Percentiles rank a stretch among this genome's conserved stretches.
Conservation (phyloP, 1,284 basidiomycete genomes). For the Malassezia yamatoensis region DNA sequence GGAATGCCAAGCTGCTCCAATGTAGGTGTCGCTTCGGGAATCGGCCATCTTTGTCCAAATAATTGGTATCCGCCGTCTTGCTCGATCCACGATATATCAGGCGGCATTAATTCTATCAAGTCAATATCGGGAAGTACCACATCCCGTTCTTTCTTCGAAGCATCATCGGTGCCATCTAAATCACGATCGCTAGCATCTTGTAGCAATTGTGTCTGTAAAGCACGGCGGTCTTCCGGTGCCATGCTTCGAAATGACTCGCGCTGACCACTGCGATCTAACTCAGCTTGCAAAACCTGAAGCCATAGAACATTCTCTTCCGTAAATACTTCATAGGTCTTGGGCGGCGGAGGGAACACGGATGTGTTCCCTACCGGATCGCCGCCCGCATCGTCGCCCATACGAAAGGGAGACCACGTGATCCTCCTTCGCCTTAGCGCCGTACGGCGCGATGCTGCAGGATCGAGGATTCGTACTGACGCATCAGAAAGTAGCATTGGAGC, state of each 20-base stretch:
- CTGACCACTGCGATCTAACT: background rate
- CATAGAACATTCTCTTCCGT: constrained; percentile 27
- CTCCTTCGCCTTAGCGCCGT: background rate
- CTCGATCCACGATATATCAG: constrained; percentile 41
- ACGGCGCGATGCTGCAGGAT: constrained; percentile 12
- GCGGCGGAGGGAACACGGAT: constrained; percentile 37
- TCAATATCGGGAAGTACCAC: constrained; percentile 26
- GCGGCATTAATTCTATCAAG: constrained; percentile 25
- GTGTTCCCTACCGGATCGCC: constrained; percentile 20
- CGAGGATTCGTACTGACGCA: constrained; percentile 52
- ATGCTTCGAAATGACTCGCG: background rate
- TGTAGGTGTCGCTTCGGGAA: constrained; percentile 32
- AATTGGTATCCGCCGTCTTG: constrained; percentile 41
- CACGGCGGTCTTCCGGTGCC: background rate
- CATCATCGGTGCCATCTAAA: background rate
- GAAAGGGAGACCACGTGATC: background rate
- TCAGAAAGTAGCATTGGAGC: constrained; percentile 80
- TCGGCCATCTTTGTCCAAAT: constrained; percentile 43
- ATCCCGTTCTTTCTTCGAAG: no score
- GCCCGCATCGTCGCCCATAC: constrained; percentile 5
- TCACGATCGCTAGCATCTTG: background rate
- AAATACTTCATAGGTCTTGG: constrained; percentile 28
- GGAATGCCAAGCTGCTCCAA: constrained; percentile 34
- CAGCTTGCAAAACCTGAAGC: constrained; percentile 20
- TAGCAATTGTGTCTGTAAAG: background rate